phyloP scores from a whole-genome alignment of 805 yeast genomes.

The Cyberlindnera mississippiensis region DNA sequence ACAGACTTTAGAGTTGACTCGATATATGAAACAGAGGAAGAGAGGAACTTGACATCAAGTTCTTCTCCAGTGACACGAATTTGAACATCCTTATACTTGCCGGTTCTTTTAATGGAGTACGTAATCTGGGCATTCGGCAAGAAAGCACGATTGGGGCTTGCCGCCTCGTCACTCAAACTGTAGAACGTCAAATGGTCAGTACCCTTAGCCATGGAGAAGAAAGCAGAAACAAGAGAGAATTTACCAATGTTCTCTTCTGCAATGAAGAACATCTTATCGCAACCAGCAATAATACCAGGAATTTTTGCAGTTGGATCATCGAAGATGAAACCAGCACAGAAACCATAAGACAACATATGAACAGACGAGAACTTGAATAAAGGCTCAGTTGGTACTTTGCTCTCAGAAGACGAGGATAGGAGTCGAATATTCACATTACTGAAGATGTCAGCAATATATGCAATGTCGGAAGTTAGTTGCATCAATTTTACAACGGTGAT shows the following conservation, averaged over 20 bases:
- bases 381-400: neutral
- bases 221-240: constrained; percentile 64
- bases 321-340: constrained; percentile 79
- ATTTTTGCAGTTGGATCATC: constrained; percentile 36
- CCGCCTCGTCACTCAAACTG: constrained; percentile 41
- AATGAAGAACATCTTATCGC: constrained; percentile 65
- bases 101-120: constrained; percentile 33
- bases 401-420: neutral
- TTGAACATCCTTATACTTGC: constrained; percentile 36
- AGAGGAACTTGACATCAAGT: constrained; percentile 59
- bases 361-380: constrained; percentile 39
- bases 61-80: constrained; percentile 62
- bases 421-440: neutral
- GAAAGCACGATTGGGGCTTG: constrained; percentile 56
- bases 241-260: constrained; percentile 61
- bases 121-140: constrained; percentile 64
- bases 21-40: constrained; percentile 50
- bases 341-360: constrained; percentile 56
- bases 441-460: neutral
- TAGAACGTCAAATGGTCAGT: constrained; percentile 45
- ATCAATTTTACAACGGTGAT: constrained; percentile 36
- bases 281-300: constrained; percentile 80
- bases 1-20: constrained; percentile 50
- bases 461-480: constrained; percentile 8
- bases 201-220: constrained; percentile 68